These are phyloP conservation scores for Citeromyces siamensis DNA, from an alignment of 1,139 yeast genomes.

Conservation along the genomic window DNA sequence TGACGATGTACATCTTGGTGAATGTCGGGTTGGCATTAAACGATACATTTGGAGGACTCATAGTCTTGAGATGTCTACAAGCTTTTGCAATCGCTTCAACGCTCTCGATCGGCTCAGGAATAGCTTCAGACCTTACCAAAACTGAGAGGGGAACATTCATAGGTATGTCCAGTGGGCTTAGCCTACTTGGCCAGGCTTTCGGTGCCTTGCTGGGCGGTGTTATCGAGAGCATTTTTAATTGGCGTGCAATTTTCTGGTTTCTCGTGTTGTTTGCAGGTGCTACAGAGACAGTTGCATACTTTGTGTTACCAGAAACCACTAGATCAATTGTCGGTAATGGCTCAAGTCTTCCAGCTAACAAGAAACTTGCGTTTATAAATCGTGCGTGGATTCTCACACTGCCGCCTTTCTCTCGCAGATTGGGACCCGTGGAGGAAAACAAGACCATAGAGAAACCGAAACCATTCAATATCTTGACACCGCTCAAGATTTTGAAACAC, in stretches of 20 bases:
- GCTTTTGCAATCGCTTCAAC: conserved; percentile 65
- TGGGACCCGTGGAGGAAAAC: conserved; percentile 6
- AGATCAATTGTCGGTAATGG: conserved; percentile 61
- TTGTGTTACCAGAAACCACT: conserved; percentile 60
- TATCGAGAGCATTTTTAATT: conserved; percentile 40
- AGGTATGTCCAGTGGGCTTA: conserved; percentile 52
- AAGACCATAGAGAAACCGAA: conserved; percentile 7
- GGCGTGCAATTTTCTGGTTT: conserved; percentile 75
- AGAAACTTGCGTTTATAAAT: conserved; percentile 1
- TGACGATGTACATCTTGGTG: conserved; percentile 36
- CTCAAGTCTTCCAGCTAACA: conserved; percentile 30
- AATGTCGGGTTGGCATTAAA: conserved; percentile 43
- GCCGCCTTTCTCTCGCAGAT: conserved; percentile 11
- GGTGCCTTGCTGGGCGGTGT: conserved; percentile 72
- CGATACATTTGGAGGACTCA: conserved; percentile 30
- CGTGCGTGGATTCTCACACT: conserved; percentile 3
- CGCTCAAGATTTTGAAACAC: conserved; percentile 27
- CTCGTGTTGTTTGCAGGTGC: conserved; percentile 46
- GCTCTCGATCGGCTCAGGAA: conserved; percentile 52
- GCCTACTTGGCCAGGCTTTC: conserved; percentile 59
- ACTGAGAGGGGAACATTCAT: conserved; percentile 52
- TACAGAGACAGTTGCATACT: conserved; percentile 22
- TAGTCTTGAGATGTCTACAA: conserved; percentile 47
- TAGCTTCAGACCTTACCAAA: conserved; percentile 56
- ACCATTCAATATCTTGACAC: conserved; percentile 24